Base-by-base conservation (phyloP, 1,284 basidiomycete genomes). In the Ganoderma lucidum region DNA sequence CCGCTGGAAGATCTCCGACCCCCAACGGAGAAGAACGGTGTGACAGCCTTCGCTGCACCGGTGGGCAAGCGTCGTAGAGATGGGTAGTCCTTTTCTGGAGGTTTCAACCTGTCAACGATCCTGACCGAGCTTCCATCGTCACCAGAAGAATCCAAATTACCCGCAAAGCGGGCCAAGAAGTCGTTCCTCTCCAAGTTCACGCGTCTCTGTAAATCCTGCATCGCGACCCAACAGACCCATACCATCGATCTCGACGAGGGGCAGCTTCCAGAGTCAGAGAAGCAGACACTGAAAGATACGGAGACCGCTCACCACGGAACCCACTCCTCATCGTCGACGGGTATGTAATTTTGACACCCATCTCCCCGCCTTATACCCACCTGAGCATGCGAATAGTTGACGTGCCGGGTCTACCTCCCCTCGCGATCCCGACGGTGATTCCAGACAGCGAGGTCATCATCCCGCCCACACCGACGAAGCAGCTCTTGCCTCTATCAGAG, bases 401-500 rank as follows among this genome's bases (percentile, higher is more conserved):
- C 45, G 66, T 64, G 14, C 70, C 72, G 10, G 45, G 64, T 28
- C 69, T 70, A 5, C 68, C 64, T 19, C 64, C 72, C 1, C 59
- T 73, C 45, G 67, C 68, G 6, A 67, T 71, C 15, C 66, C 72
- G 0, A 44, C 71, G 3, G 44, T 67, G 2, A 59, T 67, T 32
- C 62, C 67, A 8, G 75, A 77, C 64, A 58, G 67, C 15, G 84
- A 86, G 23, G 78, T 87, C 53, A 78, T 89, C 61, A 80, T 88
- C 3, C 88, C 88, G 41, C 86, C 89, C 3, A 86, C 88, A 15
- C 86, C 88, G 4, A 86, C 85, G 14, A 81, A 80, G 45, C 71
- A 75, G 58, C 78, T 81, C 28, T 74, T 82, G 28, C 81, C 81
- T 19, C 74, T 78, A 39, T 80, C 83, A 9, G 86, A 92, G 82